Evolutionary conservation across 2,329 filamentous ascomycete genomes (phyloP).

Genomic region (Sporothrix inflata): DNA sequence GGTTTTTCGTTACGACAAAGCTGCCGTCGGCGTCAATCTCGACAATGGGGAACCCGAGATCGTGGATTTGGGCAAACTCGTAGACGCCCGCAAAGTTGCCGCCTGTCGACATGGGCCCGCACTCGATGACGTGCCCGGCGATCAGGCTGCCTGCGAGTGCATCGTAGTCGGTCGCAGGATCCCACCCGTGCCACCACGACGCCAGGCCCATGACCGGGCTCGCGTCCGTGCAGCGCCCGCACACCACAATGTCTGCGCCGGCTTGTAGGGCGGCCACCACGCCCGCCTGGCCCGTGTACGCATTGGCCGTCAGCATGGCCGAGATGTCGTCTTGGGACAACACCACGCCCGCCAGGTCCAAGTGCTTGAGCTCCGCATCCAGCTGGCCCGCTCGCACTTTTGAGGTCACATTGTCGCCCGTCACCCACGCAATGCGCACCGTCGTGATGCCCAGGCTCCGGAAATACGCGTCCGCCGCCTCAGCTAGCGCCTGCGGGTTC

Average conservation of each 20-base stretch:
- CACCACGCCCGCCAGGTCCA: not conserved
- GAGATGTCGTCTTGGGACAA: not conserved
- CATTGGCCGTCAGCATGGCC: conserved; percentile 47
- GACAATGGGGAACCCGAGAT: conserved; percentile 45
- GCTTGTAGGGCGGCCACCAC: conserved; percentile 48
- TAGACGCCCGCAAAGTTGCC: conserved; percentile 58
- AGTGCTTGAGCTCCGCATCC: not conserved
- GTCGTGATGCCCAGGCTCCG: conserved; percentile 24
- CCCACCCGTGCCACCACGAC: conserved; percentile 59
- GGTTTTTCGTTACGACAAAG: conserved; percentile 42
- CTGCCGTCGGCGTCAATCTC: conserved; percentile 43
- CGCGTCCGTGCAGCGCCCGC: conserved; percentile 47
- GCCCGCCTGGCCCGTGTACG: conserved; percentile 55
- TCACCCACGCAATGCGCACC: conserved; percentile 50
- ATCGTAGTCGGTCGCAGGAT: conserved; percentile 48
- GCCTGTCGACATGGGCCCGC: conserved; percentile 57
- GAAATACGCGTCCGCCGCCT: conserved; percentile 32
- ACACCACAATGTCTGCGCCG: conserved; percentile 52
- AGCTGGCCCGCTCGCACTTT: not conserved
- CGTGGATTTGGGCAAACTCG: conserved; percentile 39
- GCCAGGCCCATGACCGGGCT: conserved; percentile 58
- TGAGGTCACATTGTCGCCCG: conserved; percentile 48
- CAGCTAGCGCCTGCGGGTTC: conserved; percentile 53
- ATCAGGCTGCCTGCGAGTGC: conserved; percentile 54
- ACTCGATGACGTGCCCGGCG: conserved; percentile 59